Evolutionary conservation across 768 basidiomycete species (phyloP), one percentile per base, ranked within the genome.

Genomic region (Clitopilus passeckerianus): DNA sequence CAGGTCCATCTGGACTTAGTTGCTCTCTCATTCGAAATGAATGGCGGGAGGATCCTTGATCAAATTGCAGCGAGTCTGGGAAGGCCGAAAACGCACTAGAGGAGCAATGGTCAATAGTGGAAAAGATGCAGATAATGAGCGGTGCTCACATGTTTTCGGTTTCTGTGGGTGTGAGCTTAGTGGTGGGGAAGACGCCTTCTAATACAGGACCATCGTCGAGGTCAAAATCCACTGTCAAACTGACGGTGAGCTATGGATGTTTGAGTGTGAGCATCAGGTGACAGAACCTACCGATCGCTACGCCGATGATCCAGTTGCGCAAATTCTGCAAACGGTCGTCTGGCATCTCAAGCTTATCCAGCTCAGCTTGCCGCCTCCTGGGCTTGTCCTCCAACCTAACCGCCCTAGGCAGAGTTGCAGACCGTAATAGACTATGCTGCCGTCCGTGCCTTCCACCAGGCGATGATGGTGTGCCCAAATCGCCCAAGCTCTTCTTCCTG

Each of bases 31-130:
- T 83, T 54, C 94, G 86, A 75, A 96, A 96, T 0, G 91, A 93
- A 71, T 96, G 93, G 1, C 81, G 79, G 67, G 91, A 86, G 0
- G 86, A 85, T 6, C 93, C 93, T 68, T 95, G 87, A 52, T 91
- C 86, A 59, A 93, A 93, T 58, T 91, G 86, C 1, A 86, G 74
- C 0, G 93, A 93, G 68, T 98, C 95, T 0, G 95, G 95, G 66
- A 98, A 94, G 0, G 93, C 86, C 6, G 90, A 91, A 70, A 98
- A 98, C 1, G 94, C 91, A 58, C 95, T 97, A 62, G 20, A 6
- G 34, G 57, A 57, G 69, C 57, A 62, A 58, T 53, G 34, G 57
- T 33, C 1, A 34, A 18, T 23, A 10, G 27, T 4, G 60, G 20
- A 44, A 43, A 43, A n/a, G 7, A 18, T 59, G 41, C 12, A 53